Base-by-base conservation (phyloP, 352 stramenopile genomes). In the Phytophthora pluvialis region DNA sequence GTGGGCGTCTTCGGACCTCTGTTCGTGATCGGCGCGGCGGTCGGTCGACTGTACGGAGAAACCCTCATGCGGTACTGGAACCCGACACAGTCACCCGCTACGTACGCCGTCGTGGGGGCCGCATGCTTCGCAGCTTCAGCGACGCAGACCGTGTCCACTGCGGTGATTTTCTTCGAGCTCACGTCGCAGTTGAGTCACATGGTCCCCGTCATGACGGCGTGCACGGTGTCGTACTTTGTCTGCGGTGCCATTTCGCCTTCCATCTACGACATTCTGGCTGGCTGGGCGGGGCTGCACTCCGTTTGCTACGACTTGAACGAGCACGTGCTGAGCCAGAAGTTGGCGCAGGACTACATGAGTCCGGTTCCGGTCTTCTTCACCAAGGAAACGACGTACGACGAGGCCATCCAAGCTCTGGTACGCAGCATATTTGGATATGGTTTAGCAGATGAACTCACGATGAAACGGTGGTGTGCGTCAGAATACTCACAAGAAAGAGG, bases 31-130 rank as follows among this genome's bases (percentile, higher is more conserved):
- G 89, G 89, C 18, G 89, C 89, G 4, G 86, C 80, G 11, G 72
- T 95, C 2, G 89, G 89, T 1, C 69, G 87, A 15, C 54, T 95
- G 0, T 94, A 93, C 29, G 89, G 89, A 26, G 89, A 97, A 72
- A 88, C 85, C 4, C 70, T 97, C 1, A 87, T 90, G 72, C 85
- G 80, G 42, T 88, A 90, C 59, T 93, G 85, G 78, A 91, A 78
- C 40, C 81, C 84, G 15, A 83, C 78, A 3, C 83, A 94, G 52
- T 91, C 83, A 1, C 83, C 86, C 11, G 85, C 86, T 0, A 91
- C 87, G 16, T 98, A 97, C 44, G 90, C 93, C 0, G 84, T 98
- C 13, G 91, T 98, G 13, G 95, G 94, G 0, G 95, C 94, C 3
- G 93, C 94, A 13, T 94, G 89, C 59, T 97, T 98, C 63, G 76